Percentiles rank a stretch among this genome's conserved stretches.
Evolutionary conservation across 2,329 filamentous ascomycete genomes (phyloP).

Genomic region (Ophiostoma himal-ulmi): DNA sequence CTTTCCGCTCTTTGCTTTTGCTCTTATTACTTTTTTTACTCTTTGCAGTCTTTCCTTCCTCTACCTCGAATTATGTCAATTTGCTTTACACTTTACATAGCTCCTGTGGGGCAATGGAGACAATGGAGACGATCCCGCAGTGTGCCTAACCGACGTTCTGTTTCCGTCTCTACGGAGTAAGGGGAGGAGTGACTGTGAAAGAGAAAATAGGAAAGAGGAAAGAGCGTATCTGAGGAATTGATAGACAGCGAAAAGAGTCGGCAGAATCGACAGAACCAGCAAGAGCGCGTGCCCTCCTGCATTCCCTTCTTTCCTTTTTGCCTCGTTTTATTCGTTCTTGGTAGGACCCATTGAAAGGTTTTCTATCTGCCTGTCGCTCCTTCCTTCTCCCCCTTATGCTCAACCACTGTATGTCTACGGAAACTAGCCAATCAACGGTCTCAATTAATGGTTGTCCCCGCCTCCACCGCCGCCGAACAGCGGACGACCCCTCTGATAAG

Average conservation of each 20-base stretch:
- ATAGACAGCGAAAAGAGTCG: neutral
- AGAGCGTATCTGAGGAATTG: neutral
- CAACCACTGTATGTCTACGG: neutral
- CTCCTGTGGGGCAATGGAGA: neutral
- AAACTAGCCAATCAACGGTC: neutral
- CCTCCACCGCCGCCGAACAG: slow-evolving; percentile 6
- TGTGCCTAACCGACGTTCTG: neutral
- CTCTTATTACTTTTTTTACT: too few species aligned
- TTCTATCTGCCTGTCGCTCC: neutral
- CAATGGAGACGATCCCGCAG: slow-evolving; percentile 3
- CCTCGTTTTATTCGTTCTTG: neutral
- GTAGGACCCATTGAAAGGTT: neutral
- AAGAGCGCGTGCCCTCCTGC: neutral
- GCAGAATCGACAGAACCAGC: neutral
- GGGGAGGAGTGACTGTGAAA: neutral
- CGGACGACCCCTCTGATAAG: slow-evolving; percentile 16
- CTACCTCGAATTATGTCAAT: neutral
- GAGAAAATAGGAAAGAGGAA: neutral
- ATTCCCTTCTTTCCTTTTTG: neutral
- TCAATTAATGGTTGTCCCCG: neutral
- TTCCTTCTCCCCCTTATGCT: neutral
- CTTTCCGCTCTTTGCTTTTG: neutral
- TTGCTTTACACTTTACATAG: neutral
- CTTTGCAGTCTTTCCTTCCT: neutral
- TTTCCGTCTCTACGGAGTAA: slow-evolving; percentile 2